Evolutionary conservation across 768 basidiomycete genomes (phyloP).

Genomic region (Daedalea quercina): DNA sequence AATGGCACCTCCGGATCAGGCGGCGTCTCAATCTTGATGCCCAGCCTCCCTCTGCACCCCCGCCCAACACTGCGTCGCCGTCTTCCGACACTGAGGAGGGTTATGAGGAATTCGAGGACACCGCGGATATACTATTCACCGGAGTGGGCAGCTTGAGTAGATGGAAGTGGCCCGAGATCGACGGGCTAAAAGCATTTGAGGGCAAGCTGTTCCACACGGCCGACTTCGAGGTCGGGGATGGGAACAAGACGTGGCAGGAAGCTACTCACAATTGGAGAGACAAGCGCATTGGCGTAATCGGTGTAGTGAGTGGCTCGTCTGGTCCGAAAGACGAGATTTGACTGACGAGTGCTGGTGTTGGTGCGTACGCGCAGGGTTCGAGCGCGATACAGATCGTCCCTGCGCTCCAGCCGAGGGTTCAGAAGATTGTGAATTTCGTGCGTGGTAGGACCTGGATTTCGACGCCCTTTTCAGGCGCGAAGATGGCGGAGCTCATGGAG

Average conservation of each 20-base stretch:
- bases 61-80: not conserved
- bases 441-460: constrained; percentile 56
- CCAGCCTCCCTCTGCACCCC: not conserved
- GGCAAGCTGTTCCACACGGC: constrained; percentile 62
- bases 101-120: constrained; percentile 38
- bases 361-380: constrained; percentile 53
- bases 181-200: constrained; percentile 47
- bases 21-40: not conserved
- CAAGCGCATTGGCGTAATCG: constrained; percentile 52
- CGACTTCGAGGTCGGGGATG: constrained; percentile 39
- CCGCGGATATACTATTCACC: constrained; percentile 50
- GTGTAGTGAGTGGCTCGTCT: constrained; percentile 38
- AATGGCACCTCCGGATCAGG: constrained; percentile 50
- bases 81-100: not conserved
- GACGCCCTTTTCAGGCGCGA: constrained; percentile 34
- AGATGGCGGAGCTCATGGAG: constrained; percentile 31
- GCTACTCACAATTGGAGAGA: constrained; percentile 42
- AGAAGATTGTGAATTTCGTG: constrained; percentile 46
- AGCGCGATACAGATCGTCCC: constrained; percentile 58
- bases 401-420: constrained; percentile 46
- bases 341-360: not conserved
- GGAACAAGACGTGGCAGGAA: constrained; percentile 33
- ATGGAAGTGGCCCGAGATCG: constrained; percentile 65
- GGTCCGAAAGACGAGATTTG: not conserved
- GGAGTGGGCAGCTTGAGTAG: constrained; percentile 46